These are phyloP conservation scores for Senecio squalidus DNA, from an alignment of 140 eudicot species.

Conservation along the genomic window DNA sequence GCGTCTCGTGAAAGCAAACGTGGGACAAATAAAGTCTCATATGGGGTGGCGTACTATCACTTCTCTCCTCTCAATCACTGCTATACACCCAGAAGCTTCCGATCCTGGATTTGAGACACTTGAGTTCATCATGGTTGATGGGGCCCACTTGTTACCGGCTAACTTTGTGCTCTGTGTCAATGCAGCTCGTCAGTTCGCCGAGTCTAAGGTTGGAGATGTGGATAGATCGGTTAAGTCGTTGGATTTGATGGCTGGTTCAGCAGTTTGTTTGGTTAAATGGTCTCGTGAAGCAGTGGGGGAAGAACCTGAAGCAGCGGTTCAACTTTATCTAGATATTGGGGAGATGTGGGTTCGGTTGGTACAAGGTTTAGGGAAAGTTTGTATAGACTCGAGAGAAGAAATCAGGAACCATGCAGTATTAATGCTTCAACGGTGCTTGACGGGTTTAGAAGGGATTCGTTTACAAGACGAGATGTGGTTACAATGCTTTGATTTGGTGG, in stretches of 20 bases:
- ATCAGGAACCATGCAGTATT: constrained; percentile 56
- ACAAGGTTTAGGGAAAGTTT: constrained; percentile 45
- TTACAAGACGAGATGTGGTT: constrained; percentile 48
- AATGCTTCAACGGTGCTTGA: constrained; percentile 45
- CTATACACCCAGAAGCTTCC: constrained; percentile 68
- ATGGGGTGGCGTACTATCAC: constrained; percentile 68
- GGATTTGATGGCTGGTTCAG: constrained; percentile 61
- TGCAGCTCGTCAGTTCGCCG: constrained; percentile 66
- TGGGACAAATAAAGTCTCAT: constrained; percentile 57
- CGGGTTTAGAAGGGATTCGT: constrained; percentile 42
- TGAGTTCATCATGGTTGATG: constrained; percentile 58
- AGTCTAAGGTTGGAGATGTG: constrained; percentile 52
- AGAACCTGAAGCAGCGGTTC: constrained; percentile 31
- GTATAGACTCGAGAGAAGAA: constrained; percentile 57
- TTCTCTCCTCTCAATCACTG: constrained; percentile 54
- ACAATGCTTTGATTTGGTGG: constrained; percentile 52
- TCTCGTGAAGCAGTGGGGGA: constrained; percentile 35
- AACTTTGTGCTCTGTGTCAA: constrained; percentile 60
- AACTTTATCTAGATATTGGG: constrained; percentile 46
- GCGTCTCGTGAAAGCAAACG: constrained; percentile 62
- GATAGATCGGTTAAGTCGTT: constrained; percentile 43
- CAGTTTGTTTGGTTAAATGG: constrained; percentile 46
- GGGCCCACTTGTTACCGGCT: constrained; percentile 61
- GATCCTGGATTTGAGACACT: constrained; percentile 62
- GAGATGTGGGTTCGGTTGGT: constrained; percentile 75